Evolutionary conservation across 2,329 filamentous ascomycete species (phyloP).

Genomic region (Knufia petricola): DNA sequence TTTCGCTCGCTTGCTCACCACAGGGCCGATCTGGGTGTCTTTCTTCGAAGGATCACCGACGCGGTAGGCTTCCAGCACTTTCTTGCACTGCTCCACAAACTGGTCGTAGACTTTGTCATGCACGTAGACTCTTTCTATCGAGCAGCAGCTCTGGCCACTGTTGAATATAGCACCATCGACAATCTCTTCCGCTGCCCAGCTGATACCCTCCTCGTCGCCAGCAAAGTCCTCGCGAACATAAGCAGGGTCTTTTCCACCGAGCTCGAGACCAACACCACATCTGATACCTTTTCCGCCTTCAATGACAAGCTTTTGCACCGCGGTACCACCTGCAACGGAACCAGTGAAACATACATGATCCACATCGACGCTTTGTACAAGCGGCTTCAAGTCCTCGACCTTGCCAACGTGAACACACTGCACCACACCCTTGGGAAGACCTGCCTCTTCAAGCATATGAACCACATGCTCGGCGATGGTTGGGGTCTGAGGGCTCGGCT

Average conservation of each 20-base stretch:
- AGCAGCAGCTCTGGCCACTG: conserved; percentile 95
- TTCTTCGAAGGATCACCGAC: conserved; percentile 80
- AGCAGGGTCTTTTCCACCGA: conserved; percentile 90
- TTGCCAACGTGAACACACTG: conserved; percentile 90
- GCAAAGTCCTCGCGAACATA: conserved; percentile 72
- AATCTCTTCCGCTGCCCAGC: conserved; percentile 85
- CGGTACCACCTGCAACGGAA: conserved; percentile 76
- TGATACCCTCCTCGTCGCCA: conserved; percentile 50
- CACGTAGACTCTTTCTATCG: conserved; percentile 85
- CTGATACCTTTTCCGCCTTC: conserved; percentile 11
- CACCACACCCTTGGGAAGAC: conserved; percentile 71
- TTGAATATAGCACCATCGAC: conserved; percentile 96
- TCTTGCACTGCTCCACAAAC: conserved; percentile 70
- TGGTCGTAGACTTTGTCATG: conserved; percentile 72
- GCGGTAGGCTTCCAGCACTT: conserved; percentile 69
- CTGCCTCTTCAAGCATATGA: conserved; percentile 66
- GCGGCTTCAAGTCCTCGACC: conserved; percentile 61
- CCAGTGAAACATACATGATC: conserved; percentile 86
- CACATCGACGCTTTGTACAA: conserved; percentile 68
- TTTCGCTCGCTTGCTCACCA: conserved; percentile 71
- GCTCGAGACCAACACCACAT: conserved; percentile 68
- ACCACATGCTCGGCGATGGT: conserved; percentile 79
- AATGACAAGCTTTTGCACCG: conserved; percentile 75
- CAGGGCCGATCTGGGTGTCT: conserved; percentile 74
- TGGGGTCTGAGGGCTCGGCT: conserved; percentile 90